phyloP scores from a whole-genome alignment of 2,329 filamentous ascomycete species.

The Emmonsia crescens region DNA sequence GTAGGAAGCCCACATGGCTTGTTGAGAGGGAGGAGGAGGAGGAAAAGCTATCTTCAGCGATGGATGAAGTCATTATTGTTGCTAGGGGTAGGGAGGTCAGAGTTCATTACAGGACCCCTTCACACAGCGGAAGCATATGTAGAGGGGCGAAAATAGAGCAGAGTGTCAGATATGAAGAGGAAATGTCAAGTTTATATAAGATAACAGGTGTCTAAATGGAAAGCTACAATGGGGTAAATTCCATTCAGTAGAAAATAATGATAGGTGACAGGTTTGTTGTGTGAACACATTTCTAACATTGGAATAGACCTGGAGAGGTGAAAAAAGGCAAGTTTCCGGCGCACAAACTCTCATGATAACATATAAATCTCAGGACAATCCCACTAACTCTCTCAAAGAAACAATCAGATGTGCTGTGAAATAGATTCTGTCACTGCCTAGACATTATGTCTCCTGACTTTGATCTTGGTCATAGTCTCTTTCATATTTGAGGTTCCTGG shows the following conservation, averaged over 20 bases:
- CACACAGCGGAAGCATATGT: neutral
- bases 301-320: neutral
- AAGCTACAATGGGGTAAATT: neutral
- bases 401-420: neutral
- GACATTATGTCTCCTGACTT: neutral
- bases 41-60: neutral
- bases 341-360: neutral
- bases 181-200: neutral
- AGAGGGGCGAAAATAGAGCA: neutral
- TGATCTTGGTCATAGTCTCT: neutral
- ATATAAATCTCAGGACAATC: too few species aligned
- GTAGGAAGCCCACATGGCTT: conserved; percentile 9
- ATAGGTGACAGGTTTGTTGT: neutral
- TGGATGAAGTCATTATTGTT: neutral
- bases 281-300: neutral
- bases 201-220: neutral
- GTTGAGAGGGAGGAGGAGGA: neutral
- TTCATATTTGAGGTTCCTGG: neutral
- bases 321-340: too few species aligned
- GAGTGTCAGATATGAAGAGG: neutral
- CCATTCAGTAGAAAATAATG: neutral
- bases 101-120: neutral
- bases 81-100: neutral
- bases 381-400: too few species aligned
- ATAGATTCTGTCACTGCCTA: neutral